Conservation (phyloP, 2,329 filamentous ascomycete genomes). For the Penicillium psychrosexuale region DNA sequence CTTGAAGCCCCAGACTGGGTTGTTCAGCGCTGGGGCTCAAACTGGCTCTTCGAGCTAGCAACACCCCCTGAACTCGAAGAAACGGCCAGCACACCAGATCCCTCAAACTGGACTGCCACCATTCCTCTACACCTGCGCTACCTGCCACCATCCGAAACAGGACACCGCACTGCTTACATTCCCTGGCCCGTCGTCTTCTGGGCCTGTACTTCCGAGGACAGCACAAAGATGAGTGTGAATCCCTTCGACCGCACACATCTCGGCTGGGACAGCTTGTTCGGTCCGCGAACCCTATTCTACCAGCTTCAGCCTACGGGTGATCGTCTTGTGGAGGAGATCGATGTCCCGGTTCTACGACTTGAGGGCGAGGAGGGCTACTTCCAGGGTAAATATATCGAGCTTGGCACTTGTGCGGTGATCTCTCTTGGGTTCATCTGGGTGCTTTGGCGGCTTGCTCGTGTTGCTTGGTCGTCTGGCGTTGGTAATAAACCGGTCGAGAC, state of each 20-base stretch:
- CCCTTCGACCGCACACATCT: constrained; percentile 82
- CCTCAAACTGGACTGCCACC: constrained; percentile 36
- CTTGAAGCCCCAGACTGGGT: constrained; percentile 87
- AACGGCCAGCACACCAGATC: neutral
- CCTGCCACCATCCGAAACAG: constrained; percentile 59
- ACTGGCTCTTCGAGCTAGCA: constrained; percentile 70
- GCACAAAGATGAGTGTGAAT: constrained; percentile 66
- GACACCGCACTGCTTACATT: constrained; percentile 56
- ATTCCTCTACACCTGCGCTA: constrained; percentile 87
- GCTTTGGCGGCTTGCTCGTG: constrained; percentile 54
- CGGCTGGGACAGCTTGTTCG: constrained; percentile 83
- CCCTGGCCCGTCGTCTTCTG: constrained; percentile 86
- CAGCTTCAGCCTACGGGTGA: constrained; percentile 60
- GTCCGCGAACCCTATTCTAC: constrained; percentile 75
- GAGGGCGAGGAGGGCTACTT: constrained; percentile 46
- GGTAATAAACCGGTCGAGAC: constrained; percentile 1
- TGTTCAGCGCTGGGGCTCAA: constrained; percentile 73
- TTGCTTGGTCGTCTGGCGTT: constrained; percentile 24
- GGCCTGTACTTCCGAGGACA: constrained; percentile 66
- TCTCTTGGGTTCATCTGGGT: constrained; percentile 68
- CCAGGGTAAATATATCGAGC: constrained; percentile 41
- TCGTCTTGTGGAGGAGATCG: constrained; percentile 53
- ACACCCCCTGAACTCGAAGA: constrained; percentile 42
- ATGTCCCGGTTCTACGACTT: constrained; percentile 64
- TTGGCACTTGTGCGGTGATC: constrained; percentile 59